Evolutionary conservation across 805 yeast genomes (phyloP), one percentile per base, ranked within the genome.

Genomic region (Wickerhamiella sorbophila): DNA sequence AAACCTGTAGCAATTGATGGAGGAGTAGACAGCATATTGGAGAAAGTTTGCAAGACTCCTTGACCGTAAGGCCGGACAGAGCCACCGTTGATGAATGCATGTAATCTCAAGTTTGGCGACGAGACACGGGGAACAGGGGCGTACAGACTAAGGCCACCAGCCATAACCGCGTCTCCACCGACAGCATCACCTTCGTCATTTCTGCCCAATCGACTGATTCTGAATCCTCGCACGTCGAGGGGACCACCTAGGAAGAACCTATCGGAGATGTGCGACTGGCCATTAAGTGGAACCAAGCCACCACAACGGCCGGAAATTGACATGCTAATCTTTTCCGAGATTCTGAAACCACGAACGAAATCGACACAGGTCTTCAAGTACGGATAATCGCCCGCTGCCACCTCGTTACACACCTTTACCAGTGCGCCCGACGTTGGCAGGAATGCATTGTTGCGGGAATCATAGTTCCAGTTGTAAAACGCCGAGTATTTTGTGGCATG

Each of bases 241-340:
- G 77, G 72, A 0, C 95, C 95, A 15, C 95, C 94, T 36, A 82
- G 65, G 53, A 77, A 83, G 57, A 87, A 88, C 48, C 82, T 71
- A 58, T 88, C 98, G 55, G 78, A 70, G 24, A 78, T 54, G 52
- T 81, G 87, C 1, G 82, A 61, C 40, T 31, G 5, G 6, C 33
- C 60, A 37, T 46, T 45, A 22, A 48, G 32, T 2, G 53, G 47
- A 8, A 36, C 15, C n/a, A 56, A 50, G 12, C 41, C 27, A n/a
- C 56, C 56, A 4, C 42, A 4, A 20, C 49, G 42, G 1, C 44
- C 38, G 8, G 51, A 51, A 5, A 51, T 9, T 2, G 52, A 26
- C 4, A 44, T 50, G 2, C 44, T 38, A 5, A 49, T 27, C 2
- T 38, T 16, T 2, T 38, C 16, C 26, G 31, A 35, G 1, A 50